Conservation (phyloP, 331 rosid species). For the Quercus lobata region DNA sequence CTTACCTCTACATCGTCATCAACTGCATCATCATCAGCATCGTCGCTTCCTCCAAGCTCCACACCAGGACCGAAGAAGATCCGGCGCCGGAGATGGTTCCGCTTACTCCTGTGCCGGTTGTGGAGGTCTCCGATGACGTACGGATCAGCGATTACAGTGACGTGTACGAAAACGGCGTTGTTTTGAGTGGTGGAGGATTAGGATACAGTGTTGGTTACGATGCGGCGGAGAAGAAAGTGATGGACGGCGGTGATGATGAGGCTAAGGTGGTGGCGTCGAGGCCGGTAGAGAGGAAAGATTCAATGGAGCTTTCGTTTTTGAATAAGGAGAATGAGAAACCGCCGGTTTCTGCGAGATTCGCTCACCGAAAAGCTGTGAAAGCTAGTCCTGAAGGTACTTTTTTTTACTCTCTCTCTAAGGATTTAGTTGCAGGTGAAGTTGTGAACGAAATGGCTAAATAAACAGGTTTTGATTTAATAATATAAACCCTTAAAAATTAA, state of each 20-base stretch:
- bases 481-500: too few relatives aligned
- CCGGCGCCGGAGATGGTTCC: background rate
- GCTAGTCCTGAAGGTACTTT: constrained; percentile 65
- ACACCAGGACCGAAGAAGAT: constrained; percentile 23
- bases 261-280: background rate
- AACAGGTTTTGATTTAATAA: too few relatives aligned
- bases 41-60: constrained; percentile 70
- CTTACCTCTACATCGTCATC: constrained; percentile 71
- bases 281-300: constrained; percentile 36
- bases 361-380: constrained; percentile 52
- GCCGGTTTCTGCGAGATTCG: constrained; percentile 55
- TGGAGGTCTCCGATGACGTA: background rate
- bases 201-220: background rate
- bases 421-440: background rate
- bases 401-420: background rate
- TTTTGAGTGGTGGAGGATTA: background rate
- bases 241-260: background rate
- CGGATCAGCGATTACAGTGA: constrained; percentile 1
- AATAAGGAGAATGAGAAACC: constrained; percentile 61
- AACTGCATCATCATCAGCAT: constrained; percentile 83
- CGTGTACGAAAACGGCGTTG: background rate
- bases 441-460: background rate
- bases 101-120: background rate
- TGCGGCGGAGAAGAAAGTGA: background rate
- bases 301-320: constrained; percentile 34